Percentiles rank a stretch among this genome's conserved stretches.
These are phyloP conservation scores for Emiliania huxleyi DNA, from an alignment of 78 protist genomes.

Conservation along the genomic window DNA sequence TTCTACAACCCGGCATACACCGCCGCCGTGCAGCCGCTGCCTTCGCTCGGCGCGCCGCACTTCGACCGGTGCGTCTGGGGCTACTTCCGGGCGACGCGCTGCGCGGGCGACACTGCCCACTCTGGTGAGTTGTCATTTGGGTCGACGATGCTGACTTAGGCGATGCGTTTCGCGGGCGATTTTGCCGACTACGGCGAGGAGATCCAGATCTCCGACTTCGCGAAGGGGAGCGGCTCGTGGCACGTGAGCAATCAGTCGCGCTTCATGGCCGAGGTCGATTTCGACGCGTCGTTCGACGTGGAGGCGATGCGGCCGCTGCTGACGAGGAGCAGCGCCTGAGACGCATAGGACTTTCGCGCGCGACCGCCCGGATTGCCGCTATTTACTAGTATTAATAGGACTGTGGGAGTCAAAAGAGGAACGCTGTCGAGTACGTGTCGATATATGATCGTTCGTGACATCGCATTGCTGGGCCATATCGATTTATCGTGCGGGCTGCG, in stretches of 20 bases:
- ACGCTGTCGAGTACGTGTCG: too few relatives aligned
- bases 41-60: background rate
- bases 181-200: constrained; percentile 13
- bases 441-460: too few relatives aligned
- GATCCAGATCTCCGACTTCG: constrained; percentile 4
- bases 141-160: too few relatives aligned
- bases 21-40: background rate
- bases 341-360: too few relatives aligned
- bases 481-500: too few relatives aligned
- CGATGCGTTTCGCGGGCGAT: constrained; percentile 40
- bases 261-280: background rate
- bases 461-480: too few relatives aligned
- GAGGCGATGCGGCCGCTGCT: background rate
- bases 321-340: too few relatives aligned
- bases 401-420: too few relatives aligned
- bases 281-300: background rate
- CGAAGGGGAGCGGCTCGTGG: background rate
- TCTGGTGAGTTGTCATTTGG: too few relatives aligned
- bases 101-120: too few relatives aligned
- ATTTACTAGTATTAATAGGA: too few relatives aligned
- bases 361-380: too few relatives aligned
- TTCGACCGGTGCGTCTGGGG: background rate
- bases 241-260: background rate
- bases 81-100: background rate
- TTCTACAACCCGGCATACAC: constrained; percentile 13